Evolutionary conservation across 371 early-diverging fungal genomes (phyloP).

Genomic region (Mortierella sp.): DNA sequence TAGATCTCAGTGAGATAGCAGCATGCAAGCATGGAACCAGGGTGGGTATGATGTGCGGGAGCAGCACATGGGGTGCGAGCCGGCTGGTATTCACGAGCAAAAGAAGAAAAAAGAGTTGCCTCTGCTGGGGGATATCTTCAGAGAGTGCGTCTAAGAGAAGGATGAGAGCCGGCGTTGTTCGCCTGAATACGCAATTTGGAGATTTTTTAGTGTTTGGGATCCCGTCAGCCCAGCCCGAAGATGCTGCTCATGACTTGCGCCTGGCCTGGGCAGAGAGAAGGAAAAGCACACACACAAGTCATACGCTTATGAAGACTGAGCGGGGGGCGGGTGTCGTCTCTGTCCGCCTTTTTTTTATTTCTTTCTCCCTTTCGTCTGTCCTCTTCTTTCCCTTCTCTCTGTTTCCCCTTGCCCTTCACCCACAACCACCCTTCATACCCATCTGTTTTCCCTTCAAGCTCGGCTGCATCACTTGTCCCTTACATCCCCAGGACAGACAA

Average conservation of each 20-base stretch:
- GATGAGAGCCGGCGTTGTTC: not conserved
- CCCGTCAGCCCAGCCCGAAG: constrained; percentile 15
- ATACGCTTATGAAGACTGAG: not conserved
- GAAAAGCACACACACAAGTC: not conserved
- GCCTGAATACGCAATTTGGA: constrained; percentile 1
- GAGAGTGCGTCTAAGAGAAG: not conserved
- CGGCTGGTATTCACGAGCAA: not conserved
- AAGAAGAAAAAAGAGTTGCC: not conserved
- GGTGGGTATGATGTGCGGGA: not conserved
- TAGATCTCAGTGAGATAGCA: not conserved
- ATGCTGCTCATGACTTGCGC: constrained; percentile 15
- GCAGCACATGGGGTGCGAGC: not conserved
- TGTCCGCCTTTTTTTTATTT: constrained; percentile 9
- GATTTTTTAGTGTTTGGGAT: constrained; percentile 11
- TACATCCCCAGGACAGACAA: not conserved
- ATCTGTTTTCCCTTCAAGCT: not conserved
- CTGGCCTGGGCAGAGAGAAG: constrained; percentile 2
- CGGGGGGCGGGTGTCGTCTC: not conserved
- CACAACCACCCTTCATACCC: not conserved
- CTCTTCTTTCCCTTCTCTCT: not conserved
- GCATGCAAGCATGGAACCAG: not conserved
- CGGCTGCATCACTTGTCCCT: not conserved
- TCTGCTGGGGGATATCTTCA: not conserved
- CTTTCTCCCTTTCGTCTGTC: not conserved
- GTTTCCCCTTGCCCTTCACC: not conserved